Evolutionary conservation across 345 rosid genomes (phyloP).

Genomic region (Brassica rapa): DNA sequence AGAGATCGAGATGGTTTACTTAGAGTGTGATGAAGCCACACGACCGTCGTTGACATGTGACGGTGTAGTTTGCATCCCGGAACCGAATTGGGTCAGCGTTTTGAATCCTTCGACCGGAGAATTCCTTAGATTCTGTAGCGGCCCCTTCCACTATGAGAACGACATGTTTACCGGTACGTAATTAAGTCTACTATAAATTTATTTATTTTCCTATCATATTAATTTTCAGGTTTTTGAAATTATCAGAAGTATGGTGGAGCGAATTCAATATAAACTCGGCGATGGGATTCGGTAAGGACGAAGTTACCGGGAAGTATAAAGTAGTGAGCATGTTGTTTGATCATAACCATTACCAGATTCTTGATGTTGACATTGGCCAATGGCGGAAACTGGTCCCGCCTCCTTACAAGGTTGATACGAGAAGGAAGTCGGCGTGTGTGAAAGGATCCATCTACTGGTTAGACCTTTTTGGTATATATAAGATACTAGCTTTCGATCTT

Average conservation of each 20-base stretch:
- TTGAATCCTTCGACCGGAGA: constrained; percentile 15
- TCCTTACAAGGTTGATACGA: neutral
- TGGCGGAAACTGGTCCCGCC: constrained; percentile 8
- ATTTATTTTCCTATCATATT: neutral
- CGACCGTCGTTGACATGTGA: neutral
- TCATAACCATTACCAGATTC: neutral
- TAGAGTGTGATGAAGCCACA: neutral
- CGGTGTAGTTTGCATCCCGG: constrained; percentile 21
- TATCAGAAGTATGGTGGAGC: neutral
- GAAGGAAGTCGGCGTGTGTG: neutral
- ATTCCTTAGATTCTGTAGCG: neutral
- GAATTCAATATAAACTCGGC: neutral
- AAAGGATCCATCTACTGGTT: neutral
- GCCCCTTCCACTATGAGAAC: neutral
- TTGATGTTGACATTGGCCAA: constrained; percentile 17
- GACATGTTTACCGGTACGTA: neutral
- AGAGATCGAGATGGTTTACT: constrained; percentile 8
- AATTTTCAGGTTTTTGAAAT: neutral
- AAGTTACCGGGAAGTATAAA: constrained; percentile 8
- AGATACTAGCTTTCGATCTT: neutral
- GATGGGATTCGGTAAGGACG: constrained; percentile 16
- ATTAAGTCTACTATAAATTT: neutral
- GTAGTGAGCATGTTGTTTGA: constrained; percentile 10
- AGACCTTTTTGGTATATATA: neutral
- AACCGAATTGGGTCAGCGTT: neutral